Evolutionary conservation across 2,329 filamentous ascomycete genomes (phyloP), one percentile per base, ranked within the genome.

Genomic region (Coniochaeta hoffmannii): DNA sequence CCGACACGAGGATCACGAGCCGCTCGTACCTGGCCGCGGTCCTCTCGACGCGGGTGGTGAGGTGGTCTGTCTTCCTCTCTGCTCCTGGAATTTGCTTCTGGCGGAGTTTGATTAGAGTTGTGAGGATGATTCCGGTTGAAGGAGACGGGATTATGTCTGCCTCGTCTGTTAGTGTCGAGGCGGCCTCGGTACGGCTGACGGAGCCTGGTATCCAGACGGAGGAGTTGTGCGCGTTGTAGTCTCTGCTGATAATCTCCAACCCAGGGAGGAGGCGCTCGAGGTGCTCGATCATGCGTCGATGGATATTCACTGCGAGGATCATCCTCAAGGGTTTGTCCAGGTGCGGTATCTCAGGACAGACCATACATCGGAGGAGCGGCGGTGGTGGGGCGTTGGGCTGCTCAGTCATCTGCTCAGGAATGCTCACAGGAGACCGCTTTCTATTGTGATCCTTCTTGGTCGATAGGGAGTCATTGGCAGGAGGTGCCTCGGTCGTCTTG

Each of bases 71-170:
- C n/a, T 63, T 59, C 9, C 68, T 19, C 41, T 46, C 73, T 53
- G 82, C 86, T 1, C 69, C 68, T 0, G 89, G 89, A 0, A 91
- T 74, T 2, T 86, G 76, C 50, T 78, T 81, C 63, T 96, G 92
- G 44, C 85, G 87, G 26, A 88, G 76, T 60, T 86, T 83, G 58
- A 92, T 82, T 5, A 92, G 72, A 0, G 82, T 88, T 1, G 89
- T 89, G 19, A 88, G 65, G 1, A 96, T 68, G 2, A 96, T 71
- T 0, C 88, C 90, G 0, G 80, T 83, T 0, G 74, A 76, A 0
- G 89, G 83, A 0, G 89, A 89, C 5, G 92, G 63, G 1, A 87
- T 80, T 3, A 96, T 69, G 62, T 96, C 91, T 2, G 89, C 86
- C 66, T 90, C 87, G 6, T 74, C 70, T 1, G 71, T 69, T 1